These are phyloP conservation scores for Eutypa lata DNA, from an alignment of 2,329 filamentous ascomycete genomes.

Conservation along the genomic window DNA sequence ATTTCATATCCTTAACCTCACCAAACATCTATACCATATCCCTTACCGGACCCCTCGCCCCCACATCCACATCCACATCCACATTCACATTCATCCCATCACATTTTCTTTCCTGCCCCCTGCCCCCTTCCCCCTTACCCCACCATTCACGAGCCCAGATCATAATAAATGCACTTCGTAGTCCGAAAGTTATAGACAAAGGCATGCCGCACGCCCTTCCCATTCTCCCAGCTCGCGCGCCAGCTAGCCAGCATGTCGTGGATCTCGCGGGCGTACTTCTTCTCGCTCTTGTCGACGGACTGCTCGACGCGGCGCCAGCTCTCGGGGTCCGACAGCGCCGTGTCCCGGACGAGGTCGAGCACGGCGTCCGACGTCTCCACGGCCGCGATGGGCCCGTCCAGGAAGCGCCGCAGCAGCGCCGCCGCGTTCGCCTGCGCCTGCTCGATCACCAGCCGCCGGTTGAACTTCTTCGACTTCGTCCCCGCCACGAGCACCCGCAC, in stretches of 20 bases:
- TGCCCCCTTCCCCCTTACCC: conserved; percentile 13
- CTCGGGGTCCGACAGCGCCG: conserved; percentile 74
- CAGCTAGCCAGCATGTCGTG: conserved; percentile 70
- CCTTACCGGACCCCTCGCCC: too few relatives aligned
- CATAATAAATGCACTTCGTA: conserved; percentile 80
- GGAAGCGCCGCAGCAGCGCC: conserved; percentile 65
- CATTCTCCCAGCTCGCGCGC: conserved; percentile 54
- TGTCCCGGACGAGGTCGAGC: conserved; percentile 71
- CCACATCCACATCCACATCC: too few relatives aligned
- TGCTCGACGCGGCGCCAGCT: conserved; percentile 83
- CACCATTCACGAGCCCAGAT: conserved; percentile 52
- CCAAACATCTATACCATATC: conserved; percentile 53
- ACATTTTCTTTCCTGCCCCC: conserved; percentile 11
- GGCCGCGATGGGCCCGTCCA: conserved; percentile 77
- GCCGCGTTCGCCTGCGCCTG: conserved; percentile 62
- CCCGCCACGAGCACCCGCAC: conserved; percentile 82
- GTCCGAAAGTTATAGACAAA: conserved; percentile 93
- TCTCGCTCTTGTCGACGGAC: conserved; percentile 69
- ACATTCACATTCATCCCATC: too few relatives aligned
- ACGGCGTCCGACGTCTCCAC: conserved; percentile 85
- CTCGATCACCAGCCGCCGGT: conserved; percentile 81
- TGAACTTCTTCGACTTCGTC: conserved; percentile 87
- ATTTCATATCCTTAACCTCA: too few relatives aligned
- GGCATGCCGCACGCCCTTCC: conserved; percentile 61
- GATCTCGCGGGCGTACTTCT: conserved; percentile 79